Conservation (phyloP, 352 stramenopile genomes). For the Sclerospora graminicola region DNA sequence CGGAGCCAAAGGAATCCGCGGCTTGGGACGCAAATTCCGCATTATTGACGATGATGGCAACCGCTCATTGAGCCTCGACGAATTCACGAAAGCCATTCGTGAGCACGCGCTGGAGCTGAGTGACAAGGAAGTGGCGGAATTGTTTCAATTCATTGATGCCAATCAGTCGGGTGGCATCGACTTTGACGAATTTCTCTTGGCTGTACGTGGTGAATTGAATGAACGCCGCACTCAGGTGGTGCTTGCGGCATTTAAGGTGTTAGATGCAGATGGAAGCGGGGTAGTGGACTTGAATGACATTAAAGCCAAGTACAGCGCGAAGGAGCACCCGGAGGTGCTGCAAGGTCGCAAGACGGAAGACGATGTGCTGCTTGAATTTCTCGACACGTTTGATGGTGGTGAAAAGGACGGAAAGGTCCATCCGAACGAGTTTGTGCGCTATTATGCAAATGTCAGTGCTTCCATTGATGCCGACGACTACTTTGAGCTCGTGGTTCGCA, state of each 20-base stretch:
- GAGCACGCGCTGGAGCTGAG: conserved; percentile 55
- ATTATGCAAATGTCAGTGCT: conserved; percentile 86
- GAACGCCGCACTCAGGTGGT: conserved; percentile 65
- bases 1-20: conserved; percentile 62
- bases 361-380: conserved; percentile 70
- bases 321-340: conserved; percentile 81
- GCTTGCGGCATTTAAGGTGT: conserved; percentile 57
- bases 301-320: conserved; percentile 63
- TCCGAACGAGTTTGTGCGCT: conserved; percentile 78
- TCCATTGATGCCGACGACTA: conserved; percentile 89
- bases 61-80: conserved; percentile 48
- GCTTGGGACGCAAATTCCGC: conserved; percentile 75
- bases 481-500: conserved; percentile 90
- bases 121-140: conserved; percentile 40
- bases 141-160: conserved; percentile 80
- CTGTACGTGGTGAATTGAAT: conserved; percentile 66
- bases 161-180: conserved; percentile 72
- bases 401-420: conserved; percentile 83
- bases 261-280: conserved; percentile 66
- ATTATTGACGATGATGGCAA: conserved; percentile 87
- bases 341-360: conserved; percentile 56
- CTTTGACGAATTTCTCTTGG: conserved; percentile 80
- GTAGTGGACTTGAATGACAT: conserved; percentile 74
- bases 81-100: conserved; percentile 72
- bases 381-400: conserved; percentile 83